A percentile compares a stretch with the other conserved stretches of the same genome.
Evolutionary conservation across 176 grass and related monocot genomes (phyloP).

Genomic region (Triticum urartu): DNA sequence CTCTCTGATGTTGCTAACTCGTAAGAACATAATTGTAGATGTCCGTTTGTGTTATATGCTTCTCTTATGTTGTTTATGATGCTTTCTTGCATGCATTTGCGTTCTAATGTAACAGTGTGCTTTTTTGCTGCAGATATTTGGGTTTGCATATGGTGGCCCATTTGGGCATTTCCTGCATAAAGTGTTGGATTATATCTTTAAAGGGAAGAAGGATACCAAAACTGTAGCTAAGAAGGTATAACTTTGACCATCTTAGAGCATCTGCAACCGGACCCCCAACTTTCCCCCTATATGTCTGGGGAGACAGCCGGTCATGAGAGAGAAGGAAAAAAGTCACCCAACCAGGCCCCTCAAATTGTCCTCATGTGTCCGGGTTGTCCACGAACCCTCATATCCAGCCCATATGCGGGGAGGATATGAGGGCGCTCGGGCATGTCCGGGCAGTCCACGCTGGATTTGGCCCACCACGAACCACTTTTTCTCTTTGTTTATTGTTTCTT

Average conservation of each 20-base stretch:
- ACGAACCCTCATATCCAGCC: too few relatives aligned
- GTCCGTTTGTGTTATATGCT: neutral
- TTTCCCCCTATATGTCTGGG: too few relatives aligned
- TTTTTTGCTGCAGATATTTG: slow-evolving; percentile 59
- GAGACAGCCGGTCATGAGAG: too few relatives aligned
- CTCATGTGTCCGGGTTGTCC: too few relatives aligned
- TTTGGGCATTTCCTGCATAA: slow-evolving; percentile 87
- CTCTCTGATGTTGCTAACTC: neutral
- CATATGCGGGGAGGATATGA: too few relatives aligned
- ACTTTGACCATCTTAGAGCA: neutral
- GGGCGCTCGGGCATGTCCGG: too few relatives aligned
- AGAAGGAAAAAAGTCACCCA: too few relatives aligned
- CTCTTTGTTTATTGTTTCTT: too few relatives aligned
- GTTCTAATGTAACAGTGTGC: slow-evolving; percentile 2
- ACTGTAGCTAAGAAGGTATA: slow-evolving; percentile 94
- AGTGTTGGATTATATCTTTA: slow-evolving; percentile 81
- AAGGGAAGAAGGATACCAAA: slow-evolving; percentile 85
- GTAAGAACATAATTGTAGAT: neutral
- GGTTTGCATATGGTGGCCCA: slow-evolving; percentile 82
- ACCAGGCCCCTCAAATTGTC: too few relatives aligned
- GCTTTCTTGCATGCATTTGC: slow-evolving; percentile 2
- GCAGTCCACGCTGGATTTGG: too few relatives aligned
- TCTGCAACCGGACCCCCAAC: too few relatives aligned
- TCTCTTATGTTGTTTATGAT: slow-evolving; percentile 17
- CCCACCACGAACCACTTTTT: too few relatives aligned